Evolutionary conservation across 1,139 yeast species (phyloP).

Genomic region (Taphrina communis): DNA sequence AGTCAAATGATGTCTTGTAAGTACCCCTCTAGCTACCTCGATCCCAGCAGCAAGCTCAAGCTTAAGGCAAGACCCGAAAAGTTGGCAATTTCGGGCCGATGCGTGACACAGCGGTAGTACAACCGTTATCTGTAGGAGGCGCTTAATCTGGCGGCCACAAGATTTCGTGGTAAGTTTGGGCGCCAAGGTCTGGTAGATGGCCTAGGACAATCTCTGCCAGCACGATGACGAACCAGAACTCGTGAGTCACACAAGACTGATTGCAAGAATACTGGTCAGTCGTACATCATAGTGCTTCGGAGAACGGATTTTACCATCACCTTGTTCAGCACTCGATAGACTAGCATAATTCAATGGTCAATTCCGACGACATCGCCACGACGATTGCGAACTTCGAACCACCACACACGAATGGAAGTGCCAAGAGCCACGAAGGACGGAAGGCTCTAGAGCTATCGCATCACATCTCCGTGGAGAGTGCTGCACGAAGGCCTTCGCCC

Average conservation of each 20-base stretch:
- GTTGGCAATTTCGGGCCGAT: too few species aligned
- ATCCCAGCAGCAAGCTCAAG: too few species aligned
- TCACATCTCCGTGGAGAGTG: constrained; percentile 78
- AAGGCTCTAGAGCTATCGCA: constrained; percentile 74
- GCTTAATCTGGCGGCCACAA: too few species aligned
- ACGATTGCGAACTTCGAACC: constrained; percentile 23
- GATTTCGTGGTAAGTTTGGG: too few species aligned
- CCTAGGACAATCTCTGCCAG: neutral
- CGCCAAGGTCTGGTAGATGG: neutral
- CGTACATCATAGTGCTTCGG: too few species aligned
- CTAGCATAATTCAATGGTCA: constrained; percentile 2
- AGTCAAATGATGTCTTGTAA: too few species aligned
- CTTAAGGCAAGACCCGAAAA: too few species aligned
- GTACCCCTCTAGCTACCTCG: too few species aligned
- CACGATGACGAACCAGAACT: neutral
- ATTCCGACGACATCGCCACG: constrained; percentile 10
- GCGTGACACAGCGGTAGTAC: too few species aligned
- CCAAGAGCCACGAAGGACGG: constrained; percentile 44
- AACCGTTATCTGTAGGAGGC: too few species aligned
- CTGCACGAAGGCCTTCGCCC: constrained; percentile 75
- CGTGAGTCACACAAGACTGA: neutral
- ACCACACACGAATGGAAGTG: neutral
- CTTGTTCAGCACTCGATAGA: neutral
- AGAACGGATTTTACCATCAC: neutral
- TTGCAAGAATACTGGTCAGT: neutral